Base-by-base conservation (phyloP, 1,139 yeast species). In the Debaryomyces sp. region DNA sequence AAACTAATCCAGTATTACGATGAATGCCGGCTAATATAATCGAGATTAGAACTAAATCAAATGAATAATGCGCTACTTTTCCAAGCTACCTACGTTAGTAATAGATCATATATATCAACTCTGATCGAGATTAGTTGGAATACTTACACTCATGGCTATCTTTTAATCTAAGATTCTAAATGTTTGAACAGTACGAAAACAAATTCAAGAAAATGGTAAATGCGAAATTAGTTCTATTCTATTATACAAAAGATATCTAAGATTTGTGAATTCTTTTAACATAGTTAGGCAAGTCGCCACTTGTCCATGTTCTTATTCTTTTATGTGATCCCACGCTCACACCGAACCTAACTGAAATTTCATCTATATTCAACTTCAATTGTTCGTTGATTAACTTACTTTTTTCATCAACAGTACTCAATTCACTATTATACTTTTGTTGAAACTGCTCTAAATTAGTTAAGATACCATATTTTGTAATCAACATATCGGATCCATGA, bases 11-110 rank as follows among this genome's bases (percentile, higher is more conserved):
- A 0, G 89, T 84, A 53, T 81, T 81, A 48, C 84, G 71, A 58
- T 85, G 83, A 46, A 85, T 70, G 1, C 87, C 88, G 0, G 91
- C 89, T 30, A 85, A 68, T 22, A 86, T 69, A 61, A 86, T 77
- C 3, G 89, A 82, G 17, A 84, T 67, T 49, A 86, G 67, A 1
- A 85, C 76, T 50, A 85, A 69, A 57, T 85, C 90, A 40, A 83
- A 57, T 0, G 84, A 72, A 53, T 81, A 81, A 60, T 84, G 88
- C 2, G 80, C 67, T 41, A 81, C 54, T 59, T 71, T 80, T 0
- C 85, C 85, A 30, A 81, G 60, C 84, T 78, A 40, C 23, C 13
- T 15, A 13, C 7, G 50, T 53, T 50, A 50, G 50, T 52, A 45
- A 22, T 17, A 9, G 6, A 6, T 21, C 24, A 24, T 17, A 12